Conservation (phyloP, 768 basidiomycete genomes). For the Dioszegia hungarica region DNA sequence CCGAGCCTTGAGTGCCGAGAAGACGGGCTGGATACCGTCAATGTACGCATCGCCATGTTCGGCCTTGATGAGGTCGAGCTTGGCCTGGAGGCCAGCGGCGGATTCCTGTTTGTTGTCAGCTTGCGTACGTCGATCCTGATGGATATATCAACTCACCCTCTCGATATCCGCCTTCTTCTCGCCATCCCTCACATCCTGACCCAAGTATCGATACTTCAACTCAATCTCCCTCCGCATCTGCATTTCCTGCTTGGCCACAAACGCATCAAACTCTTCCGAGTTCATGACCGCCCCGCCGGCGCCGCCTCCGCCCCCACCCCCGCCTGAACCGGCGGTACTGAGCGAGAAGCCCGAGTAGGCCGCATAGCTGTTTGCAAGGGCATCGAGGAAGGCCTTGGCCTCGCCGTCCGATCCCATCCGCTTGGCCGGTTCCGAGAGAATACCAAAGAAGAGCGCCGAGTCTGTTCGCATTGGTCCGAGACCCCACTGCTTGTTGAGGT, state of each 20-base stretch:
- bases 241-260: slow-evolving; percentile 86
- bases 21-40: slow-evolving; percentile 89
- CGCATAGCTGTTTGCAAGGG: slow-evolving; percentile 76
- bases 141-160: slow-evolving; percentile 60
- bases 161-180: slow-evolving; percentile 83
- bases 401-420: slow-evolving; percentile 85
- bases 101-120: slow-evolving; percentile 22
- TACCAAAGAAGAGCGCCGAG: slow-evolving; percentile 80
- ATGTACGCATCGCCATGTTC: slow-evolving; percentile 94
- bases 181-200: slow-evolving; percentile 85
- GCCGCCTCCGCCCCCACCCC: slow-evolving; percentile 58
- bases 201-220: slow-evolving; percentile 93
- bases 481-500: slow-evolving; percentile 91
- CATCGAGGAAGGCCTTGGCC: slow-evolving; percentile 89
- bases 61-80: slow-evolving; percentile 76
- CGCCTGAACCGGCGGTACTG: slow-evolving; percentile 62
- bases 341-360: slow-evolving; percentile 83
- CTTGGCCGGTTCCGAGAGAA: slow-evolving; percentile 90
- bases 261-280: slow-evolving; percentile 96
- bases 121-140: not conserved
- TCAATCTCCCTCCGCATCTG: slow-evolving; percentile 92
- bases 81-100: slow-evolving; percentile 63
- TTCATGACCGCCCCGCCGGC: slow-evolving; percentile 79
- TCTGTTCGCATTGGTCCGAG: slow-evolving; percentile 86
- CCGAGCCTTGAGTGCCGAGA: slow-evolving; percentile 91